Evolutionary conservation across 2,329 filamentous ascomycete genomes (phyloP).

Genomic region (Ceratocystis albifundus): DNA sequence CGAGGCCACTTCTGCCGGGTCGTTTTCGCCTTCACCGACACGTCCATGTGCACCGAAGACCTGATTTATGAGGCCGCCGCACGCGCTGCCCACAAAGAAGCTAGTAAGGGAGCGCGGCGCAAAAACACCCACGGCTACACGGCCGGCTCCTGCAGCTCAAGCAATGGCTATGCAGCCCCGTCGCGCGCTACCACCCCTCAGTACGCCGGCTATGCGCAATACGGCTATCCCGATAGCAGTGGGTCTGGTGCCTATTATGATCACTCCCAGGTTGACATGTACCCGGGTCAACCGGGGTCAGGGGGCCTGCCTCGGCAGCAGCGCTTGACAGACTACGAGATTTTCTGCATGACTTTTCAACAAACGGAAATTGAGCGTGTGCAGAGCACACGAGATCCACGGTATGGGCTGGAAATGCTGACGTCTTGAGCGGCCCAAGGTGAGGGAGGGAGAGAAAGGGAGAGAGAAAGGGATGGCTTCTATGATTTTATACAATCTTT

Average conservation of each 20-base stretch:
- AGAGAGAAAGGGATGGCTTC: background rate
- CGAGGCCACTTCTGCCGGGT: constrained; percentile 50
- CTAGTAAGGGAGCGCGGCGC: constrained; percentile 32
- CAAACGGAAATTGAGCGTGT: constrained; percentile 39
- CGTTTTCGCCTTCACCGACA: constrained; percentile 53
- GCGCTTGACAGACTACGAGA: constrained; percentile 36
- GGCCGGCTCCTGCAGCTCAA: constrained; percentile 21
- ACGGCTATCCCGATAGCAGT: constrained; percentile 27
- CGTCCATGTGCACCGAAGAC: constrained; percentile 41
- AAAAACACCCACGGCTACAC: constrained; percentile 19
- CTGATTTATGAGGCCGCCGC: constrained; percentile 38
- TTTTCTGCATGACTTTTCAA: constrained; percentile 45
- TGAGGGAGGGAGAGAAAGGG: too few relatives aligned
- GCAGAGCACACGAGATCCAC: constrained; percentile 42
- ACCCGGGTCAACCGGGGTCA: background rate
- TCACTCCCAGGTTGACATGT: constrained; percentile 25
- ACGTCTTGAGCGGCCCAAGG: constrained; percentile 24
- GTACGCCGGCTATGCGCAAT: background rate
- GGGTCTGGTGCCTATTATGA: constrained; percentile 27
- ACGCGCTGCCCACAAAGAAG: constrained; percentile 34
- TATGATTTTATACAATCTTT: background rate
- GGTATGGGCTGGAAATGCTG: constrained; percentile 44
- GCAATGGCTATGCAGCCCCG: constrained; percentile 25
- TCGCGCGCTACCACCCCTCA: background rate
- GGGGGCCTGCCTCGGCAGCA: background rate